Evolutionary conservation across 345 rosid genomes (phyloP).

Genomic region (Eutrema yunnanense): DNA sequence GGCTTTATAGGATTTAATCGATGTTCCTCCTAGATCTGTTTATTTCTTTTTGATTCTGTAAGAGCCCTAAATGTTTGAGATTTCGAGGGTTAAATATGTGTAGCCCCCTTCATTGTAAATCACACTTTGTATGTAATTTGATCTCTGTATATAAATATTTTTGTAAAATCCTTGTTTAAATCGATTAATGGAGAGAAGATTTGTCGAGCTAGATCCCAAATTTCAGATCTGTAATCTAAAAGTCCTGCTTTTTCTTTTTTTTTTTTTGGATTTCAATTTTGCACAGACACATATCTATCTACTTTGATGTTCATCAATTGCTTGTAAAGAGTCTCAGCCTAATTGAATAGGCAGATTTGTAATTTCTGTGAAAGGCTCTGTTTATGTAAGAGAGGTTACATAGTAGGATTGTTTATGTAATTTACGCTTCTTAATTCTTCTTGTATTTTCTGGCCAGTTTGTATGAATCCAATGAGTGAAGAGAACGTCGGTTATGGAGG

Average conservation of each 20-base stretch:
- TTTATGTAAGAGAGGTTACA: neutral
- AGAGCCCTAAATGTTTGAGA: constrained; percentile 12
- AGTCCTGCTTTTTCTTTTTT: neutral
- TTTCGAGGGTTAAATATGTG: neutral
- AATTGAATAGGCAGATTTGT: constrained; percentile 1
- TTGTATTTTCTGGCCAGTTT: constrained; percentile 34
- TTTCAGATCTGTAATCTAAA: constrained; percentile 24
- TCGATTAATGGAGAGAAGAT: neutral
- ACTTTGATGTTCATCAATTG: constrained; percentile 1
- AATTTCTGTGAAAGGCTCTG: constrained; percentile 14
- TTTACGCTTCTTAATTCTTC: constrained; percentile 1
- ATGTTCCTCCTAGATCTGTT: constrained; percentile 24
- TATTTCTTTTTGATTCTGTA: constrained; percentile 19
- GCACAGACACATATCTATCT: neutral
- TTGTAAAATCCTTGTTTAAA: constrained; percentile 11
- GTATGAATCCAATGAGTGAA: constrained; percentile 44
- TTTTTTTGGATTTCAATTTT: neutral
- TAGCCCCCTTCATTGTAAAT: constrained; percentile 21
- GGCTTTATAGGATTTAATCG: constrained; percentile 3
- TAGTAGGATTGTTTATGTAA: neutral
- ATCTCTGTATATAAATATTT: constrained; percentile 1
- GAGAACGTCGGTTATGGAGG: constrained; percentile 60
- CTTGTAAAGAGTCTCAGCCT: constrained; percentile 17
- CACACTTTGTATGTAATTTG: constrained; percentile 8
- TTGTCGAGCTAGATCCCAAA: constrained; percentile 20